phyloP scores from a whole-genome alignment of 805 yeast genomes.

The Candida nemodendra region DNA sequence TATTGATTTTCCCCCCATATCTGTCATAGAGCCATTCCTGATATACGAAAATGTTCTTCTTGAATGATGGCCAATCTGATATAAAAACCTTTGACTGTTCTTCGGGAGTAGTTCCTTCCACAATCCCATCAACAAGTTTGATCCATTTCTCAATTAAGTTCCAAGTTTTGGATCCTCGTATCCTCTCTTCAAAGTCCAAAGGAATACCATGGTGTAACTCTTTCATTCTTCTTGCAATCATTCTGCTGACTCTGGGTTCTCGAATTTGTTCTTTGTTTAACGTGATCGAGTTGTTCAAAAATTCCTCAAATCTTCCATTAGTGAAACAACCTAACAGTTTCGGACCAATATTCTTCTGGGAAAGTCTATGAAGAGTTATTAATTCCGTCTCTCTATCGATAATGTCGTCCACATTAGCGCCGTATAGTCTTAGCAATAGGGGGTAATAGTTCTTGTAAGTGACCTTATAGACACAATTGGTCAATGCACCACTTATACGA shows the following conservation, averaged over 20 bases:
- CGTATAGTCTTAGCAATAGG: conserved; percentile 78
- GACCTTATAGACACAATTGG: conserved; percentile 83
- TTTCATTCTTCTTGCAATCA: conserved; percentile 95
- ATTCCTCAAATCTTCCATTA: conserved; percentile 95
- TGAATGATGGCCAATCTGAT: conserved; percentile 50
- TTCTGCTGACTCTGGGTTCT: conserved; percentile 70
- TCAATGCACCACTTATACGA: conserved; percentile 89
- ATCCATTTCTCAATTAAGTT: conserved; percentile 70
- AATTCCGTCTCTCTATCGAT: conserved; percentile 86
- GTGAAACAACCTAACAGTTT: conserved; percentile 81
- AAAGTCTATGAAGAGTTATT: conserved; percentile 66
- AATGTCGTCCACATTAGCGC: conserved; percentile 79
- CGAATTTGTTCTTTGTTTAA: conserved; percentile 72
- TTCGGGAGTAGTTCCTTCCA: conserved; percentile 39
- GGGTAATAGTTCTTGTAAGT: conserved; percentile 46
- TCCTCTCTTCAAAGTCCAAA: conserved; percentile 54
- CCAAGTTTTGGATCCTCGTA: conserved; percentile 70
- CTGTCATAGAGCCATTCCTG: conserved; percentile 57
- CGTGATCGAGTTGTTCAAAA: conserved; percentile 77
- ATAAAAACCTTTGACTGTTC: conserved; percentile 41
- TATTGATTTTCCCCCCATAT: conserved; percentile 41
- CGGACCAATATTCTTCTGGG: conserved; percentile 83
- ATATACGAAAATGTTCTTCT: conserved; percentile 49
- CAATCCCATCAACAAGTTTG: conserved; percentile 40
- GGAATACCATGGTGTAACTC: conserved; percentile 83